Percentiles rank a stretch among this genome's conserved stretches.
phyloP scores from a whole-genome alignment of 2,329 filamentous ascomycete species.

The Beauveria scarabaeidicola region DNA sequence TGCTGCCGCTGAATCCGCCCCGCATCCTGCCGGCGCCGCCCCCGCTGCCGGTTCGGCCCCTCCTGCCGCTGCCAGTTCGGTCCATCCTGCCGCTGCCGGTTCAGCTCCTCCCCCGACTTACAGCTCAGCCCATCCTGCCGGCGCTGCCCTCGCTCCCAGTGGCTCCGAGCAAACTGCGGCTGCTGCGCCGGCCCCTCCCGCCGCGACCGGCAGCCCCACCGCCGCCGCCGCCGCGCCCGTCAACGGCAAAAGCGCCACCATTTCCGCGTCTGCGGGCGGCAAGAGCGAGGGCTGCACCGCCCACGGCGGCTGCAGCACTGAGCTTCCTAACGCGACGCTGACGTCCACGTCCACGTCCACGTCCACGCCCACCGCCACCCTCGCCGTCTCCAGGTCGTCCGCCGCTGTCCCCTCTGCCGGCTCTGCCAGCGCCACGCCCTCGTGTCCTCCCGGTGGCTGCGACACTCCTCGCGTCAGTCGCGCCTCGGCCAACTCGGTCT shows the following conservation, averaged over 20 bases:
- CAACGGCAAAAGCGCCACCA: constrained; percentile 2
- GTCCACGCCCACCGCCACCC: not conserved
- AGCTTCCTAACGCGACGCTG: not conserved
- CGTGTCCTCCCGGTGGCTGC: constrained; percentile 4
- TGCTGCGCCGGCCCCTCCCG: not conserved
- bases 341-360: not conserved
- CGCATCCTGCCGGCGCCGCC: no score
- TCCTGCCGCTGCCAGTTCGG: no score
- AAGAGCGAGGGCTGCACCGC: not conserved
- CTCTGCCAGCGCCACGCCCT: not conserved
- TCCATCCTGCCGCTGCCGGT: no score
- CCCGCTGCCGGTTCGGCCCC: no score
- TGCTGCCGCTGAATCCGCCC: not conserved
- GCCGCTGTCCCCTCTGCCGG: not conserved
- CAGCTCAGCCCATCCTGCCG: not conserved
- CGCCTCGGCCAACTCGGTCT: not conserved
- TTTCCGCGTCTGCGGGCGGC: not conserved
- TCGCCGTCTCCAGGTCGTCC: not conserved
- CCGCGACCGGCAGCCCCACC: not conserved
- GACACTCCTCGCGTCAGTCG: not conserved
- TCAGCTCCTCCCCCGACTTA: no score
- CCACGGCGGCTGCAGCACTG: not conserved
- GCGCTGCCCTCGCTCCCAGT: not conserved
- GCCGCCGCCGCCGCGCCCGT: not conserved
- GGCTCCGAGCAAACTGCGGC: not conserved